Conservation (phyloP, 768 basidiomycete species). For the Tulasnella sp. region DNA sequence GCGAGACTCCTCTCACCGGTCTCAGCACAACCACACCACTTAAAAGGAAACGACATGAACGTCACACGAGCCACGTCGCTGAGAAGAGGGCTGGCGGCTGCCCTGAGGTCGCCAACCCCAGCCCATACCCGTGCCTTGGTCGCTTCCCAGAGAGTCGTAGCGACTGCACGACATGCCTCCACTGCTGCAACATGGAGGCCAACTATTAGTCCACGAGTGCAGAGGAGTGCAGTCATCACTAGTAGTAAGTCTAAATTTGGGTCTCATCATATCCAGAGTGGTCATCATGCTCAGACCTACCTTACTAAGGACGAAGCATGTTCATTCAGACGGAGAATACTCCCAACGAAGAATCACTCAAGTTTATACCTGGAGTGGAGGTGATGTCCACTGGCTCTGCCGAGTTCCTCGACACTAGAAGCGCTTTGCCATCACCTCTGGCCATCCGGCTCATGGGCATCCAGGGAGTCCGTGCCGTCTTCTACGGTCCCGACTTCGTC, state of each 20-base stretch:
- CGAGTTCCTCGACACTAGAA: slow-evolving; percentile 87
- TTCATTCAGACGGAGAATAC: slow-evolving; percentile 98
- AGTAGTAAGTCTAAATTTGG: neutral
- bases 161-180: neutral
- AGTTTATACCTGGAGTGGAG: slow-evolving; percentile 89
- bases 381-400: slow-evolving; percentile 88
- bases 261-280: neutral
- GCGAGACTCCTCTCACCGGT: neutral
- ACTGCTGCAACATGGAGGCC: neutral
- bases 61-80: neutral
- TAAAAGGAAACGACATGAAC: neutral
- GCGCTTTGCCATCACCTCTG: slow-evolving; percentile 87
- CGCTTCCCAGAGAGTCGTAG: neutral
- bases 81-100: neutral
- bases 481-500: slow-evolving; percentile 98
- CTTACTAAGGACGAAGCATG: slow-evolving; percentile 57
- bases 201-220: neutral
- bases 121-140: neutral
- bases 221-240: neutral
- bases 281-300: neutral
- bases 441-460: slow-evolving; percentile 93
- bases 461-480: slow-evolving; percentile 81
- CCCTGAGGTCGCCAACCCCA: neutral
- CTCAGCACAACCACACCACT: neutral
- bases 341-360: slow-evolving; percentile 94